Evolutionary conservation across 306 rosid species (phyloP).

Genomic region (Arachis hypogaea): DNA sequence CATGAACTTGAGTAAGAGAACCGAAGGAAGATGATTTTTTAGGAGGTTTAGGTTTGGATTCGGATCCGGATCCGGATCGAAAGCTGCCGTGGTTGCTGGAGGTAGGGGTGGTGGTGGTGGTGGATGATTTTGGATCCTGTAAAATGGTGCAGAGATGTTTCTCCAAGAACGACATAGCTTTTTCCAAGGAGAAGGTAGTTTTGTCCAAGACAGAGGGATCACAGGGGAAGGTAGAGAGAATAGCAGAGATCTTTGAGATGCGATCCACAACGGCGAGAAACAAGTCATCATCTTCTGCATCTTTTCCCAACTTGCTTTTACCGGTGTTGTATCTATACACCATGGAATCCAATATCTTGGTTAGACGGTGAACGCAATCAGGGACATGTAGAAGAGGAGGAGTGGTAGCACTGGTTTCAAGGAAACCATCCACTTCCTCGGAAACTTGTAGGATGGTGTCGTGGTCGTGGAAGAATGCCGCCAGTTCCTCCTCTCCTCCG

Average conservation of each 20-base stretch:
- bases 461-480: not conserved
- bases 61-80: not conserved
- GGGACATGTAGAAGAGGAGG: conserved; percentile 37
- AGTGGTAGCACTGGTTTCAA: not conserved
- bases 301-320: conserved; percentile 47
- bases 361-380: conserved; percentile 36
- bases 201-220: conserved; percentile 35
- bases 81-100: not conserved
- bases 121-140: conserved; percentile 27
- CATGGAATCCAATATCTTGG: conserved; percentile 47
- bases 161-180: conserved; percentile 61
- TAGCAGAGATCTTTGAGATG: conserved; percentile 42
- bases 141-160: conserved; percentile 55
- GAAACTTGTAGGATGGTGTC: conserved; percentile 27
- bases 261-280: conserved; percentile 48
- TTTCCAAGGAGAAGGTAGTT: conserved; percentile 48
- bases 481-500: not conserved
- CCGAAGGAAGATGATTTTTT: conserved; percentile 45
- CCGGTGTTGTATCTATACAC: conserved; percentile 37
- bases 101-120: not conserved
- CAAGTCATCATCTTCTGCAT: conserved; percentile 39
- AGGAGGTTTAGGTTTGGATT: conserved; percentile 21
- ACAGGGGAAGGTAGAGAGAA: conserved; percentile 23
- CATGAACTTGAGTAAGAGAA: conserved; percentile 24
- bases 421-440: conserved; percentile 59